Percentiles rank a stretch among this genome's conserved stretches.
These are phyloP conservation scores for Brasenia schreberi DNA, from an alignment of 164 flowering plant genomes.

Conservation along the genomic window DNA sequence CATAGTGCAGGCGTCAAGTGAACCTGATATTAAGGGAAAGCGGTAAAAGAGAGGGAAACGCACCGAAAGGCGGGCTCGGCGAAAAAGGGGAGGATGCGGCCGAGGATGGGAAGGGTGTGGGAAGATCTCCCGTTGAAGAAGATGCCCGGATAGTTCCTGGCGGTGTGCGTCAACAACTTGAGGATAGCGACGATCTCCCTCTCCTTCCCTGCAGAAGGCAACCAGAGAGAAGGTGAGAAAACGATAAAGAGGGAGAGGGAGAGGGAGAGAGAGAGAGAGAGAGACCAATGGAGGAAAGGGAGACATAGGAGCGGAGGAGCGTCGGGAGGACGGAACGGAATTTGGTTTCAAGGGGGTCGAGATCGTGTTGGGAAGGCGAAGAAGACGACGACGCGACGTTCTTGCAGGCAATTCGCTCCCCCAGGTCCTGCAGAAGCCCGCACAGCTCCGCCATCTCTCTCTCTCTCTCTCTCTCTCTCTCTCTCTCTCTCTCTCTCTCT, in stretches of 20 bases:
- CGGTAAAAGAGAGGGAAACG: constrained; percentile 1
- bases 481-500: too few species aligned
- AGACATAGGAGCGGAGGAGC: constrained; percentile 67
- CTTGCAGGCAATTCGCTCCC: constrained; percentile 56
- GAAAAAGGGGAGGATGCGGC: constrained; percentile 70
- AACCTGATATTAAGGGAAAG: too few species aligned
- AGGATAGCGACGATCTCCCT: constrained; percentile 80
- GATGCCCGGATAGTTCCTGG: constrained; percentile 78
- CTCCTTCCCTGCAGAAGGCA: constrained; percentile 48
- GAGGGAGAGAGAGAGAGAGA: background rate
- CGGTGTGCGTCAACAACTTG: constrained; percentile 66
- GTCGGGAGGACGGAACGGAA: constrained; percentile 87
- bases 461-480: too few species aligned
- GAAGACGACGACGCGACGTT: too few species aligned
- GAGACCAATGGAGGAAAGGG: constrained; percentile 61
- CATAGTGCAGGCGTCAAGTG: too few species aligned
- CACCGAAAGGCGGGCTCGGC: constrained; percentile 76
- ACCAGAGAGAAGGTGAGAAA: constrained; percentile 3
- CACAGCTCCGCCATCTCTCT: constrained; percentile 56
- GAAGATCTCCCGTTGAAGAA: constrained; percentile 67
- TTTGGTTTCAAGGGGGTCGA: constrained; percentile 41
- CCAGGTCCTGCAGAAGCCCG: constrained; percentile 85
- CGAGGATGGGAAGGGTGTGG: constrained; percentile 64
- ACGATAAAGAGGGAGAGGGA: constrained; percentile 7
- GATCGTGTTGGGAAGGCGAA: constrained; percentile 28